Conservation (phyloP, 805 yeast species). For the Sungouiozyma ichnusensis region DNA sequence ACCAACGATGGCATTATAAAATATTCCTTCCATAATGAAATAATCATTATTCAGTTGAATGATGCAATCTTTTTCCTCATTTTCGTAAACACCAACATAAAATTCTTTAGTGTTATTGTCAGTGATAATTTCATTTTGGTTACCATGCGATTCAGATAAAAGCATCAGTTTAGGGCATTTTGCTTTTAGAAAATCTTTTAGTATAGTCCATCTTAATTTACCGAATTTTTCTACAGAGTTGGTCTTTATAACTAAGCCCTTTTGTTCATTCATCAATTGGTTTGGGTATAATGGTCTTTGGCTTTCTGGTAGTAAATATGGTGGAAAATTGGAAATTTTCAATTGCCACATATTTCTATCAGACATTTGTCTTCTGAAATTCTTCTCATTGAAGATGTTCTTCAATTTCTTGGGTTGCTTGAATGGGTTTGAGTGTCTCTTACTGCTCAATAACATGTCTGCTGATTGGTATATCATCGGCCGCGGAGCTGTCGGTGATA, state of each 20-base stretch:
- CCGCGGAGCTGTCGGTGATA: too few relatives aligned
- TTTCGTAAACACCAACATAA: constrained; percentile 29
- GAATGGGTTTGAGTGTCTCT: constrained; percentile 7
- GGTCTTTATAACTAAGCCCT: constrained; percentile 8
- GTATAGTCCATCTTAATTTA: constrained; percentile 29
- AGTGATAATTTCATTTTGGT: constrained; percentile 2
- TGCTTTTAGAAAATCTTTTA: constrained; percentile 30
- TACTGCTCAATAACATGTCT: constrained; percentile 1
- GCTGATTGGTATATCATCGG: neutral
- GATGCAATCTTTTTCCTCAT: constrained; percentile 13
- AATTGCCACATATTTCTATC: constrained; percentile 27
- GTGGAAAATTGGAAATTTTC: constrained; percentile 25
- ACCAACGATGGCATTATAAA: constrained; percentile 27
- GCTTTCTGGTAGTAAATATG: constrained; percentile 22
- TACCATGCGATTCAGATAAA: constrained; percentile 4
- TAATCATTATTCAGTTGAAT: constrained; percentile 7
- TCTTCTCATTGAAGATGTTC: constrained; percentile 25
- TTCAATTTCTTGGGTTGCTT: constrained; percentile 19
- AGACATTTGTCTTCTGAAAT: constrained; percentile 28
- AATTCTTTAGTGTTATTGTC: constrained; percentile 27
- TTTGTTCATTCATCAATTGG: neutral
- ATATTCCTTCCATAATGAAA: constrained; percentile 16
- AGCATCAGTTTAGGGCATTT: constrained; percentile 23
- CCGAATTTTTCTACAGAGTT: constrained; percentile 20
- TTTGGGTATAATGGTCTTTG: neutral